Base-by-base conservation (phyloP, 1,284 basidiomycete genomes). In the Ceratobasidium sp. region DNA sequence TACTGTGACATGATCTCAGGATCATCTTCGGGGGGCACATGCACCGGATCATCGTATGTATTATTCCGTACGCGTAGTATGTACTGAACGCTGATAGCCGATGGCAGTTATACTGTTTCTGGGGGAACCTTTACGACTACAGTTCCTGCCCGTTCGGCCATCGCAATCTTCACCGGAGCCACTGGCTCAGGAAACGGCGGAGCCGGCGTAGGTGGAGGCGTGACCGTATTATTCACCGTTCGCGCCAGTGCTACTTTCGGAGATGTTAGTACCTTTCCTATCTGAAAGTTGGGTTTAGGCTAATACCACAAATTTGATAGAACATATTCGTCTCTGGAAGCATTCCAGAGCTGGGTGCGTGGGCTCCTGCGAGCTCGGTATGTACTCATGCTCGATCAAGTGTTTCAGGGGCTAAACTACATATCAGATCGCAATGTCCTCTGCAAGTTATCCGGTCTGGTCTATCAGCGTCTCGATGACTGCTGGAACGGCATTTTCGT, bases 371-470 rank as follows among this genome's bases (percentile, higher is more conserved):
- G 23, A 74, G 71, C 41, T 53, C 70, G 18, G 69, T 61, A 39
- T n/a, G 58, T 71, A 28, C 3, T 10, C 34, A 9, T 48, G 32
- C 9, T 39, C 8, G 14, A 14, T 6, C 14, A 39, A 6, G 14
- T 39, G 36, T 39, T 6, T 14, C 14, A 6, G 8, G 6, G 36
- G 8, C 14, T 6, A 39, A 6, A 14, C 36, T 6, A 14, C 36
- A 3, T 36, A 16, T 26, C 71, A 89, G 88, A 81, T 89, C 74
- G 79, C 86, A 0, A 79, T 89, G 8, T 87, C 86, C 0, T 76
- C 87, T 3, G 83, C 83, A 1, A 78, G 79, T n/a, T 88, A 88
- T 75, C 87, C 88, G 1, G 79, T 83, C 0, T 90, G 88, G 88
- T 82, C 79, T 1, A 82, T 83, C 2, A 85, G 85, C 0, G 80